Evolutionary conservation across 345 rosid genomes (phyloP).

Genomic region (Balakata baccata): DNA sequence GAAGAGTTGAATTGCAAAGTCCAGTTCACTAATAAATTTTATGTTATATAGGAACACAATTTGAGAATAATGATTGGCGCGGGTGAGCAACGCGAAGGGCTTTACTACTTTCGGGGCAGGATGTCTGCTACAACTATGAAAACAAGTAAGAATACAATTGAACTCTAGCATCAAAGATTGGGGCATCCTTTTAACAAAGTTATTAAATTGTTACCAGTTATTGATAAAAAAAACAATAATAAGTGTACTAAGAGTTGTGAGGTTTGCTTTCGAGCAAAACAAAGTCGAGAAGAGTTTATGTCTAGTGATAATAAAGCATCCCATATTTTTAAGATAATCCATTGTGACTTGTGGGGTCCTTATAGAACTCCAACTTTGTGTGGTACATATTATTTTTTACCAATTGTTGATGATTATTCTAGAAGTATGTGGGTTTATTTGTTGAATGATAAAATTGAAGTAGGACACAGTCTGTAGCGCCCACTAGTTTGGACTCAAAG

Average conservation of each 20-base stretch:
- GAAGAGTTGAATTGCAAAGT: neutral
- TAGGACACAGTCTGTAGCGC: neutral
- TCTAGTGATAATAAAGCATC: no score
- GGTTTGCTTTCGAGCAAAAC: no score
- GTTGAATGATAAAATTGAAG: neutral
- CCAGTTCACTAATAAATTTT: constrained; percentile 1
- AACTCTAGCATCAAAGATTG: no score
- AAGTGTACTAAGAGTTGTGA: no score
- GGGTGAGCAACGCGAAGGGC: neutral
- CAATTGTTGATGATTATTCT: neutral
- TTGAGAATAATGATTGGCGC: constrained; percentile 4
- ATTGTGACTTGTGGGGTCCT: neutral
- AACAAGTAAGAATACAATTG: no score
- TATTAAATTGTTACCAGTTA: no score
- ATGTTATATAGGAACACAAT: constrained; percentile 21
- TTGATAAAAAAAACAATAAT: no score
- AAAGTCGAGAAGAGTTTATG: no score
- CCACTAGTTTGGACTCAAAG: no score
- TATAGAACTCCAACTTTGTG: neutral
- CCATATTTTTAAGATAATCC: neutral
- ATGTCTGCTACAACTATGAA: neutral
- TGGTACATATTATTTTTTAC: neutral
- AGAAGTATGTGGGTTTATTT: constrained; percentile 7
- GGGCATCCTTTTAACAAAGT: no score
- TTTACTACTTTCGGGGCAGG: neutral